Conservation (phyloP, 164 flowering plant species). For the Kalanchoe fedtschenkoi region DNA sequence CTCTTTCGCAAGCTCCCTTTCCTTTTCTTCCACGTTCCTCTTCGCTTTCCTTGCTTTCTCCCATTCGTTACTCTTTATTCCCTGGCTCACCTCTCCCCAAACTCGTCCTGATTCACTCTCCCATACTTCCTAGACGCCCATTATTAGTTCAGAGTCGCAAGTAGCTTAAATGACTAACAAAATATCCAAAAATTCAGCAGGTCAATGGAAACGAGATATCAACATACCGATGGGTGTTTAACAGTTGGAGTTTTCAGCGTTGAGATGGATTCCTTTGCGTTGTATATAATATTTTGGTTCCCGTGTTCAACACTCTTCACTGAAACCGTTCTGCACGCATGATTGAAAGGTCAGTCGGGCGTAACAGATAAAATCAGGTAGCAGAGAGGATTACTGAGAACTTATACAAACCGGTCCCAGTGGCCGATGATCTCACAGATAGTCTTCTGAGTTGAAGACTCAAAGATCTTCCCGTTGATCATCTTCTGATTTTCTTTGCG, state of each 20-base stretch:
- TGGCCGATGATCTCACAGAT: slow-evolving; percentile 56
- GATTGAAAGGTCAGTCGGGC: background rate
- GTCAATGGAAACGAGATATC: background rate
- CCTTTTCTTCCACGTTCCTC: slow-evolving; percentile 43
- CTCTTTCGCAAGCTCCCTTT: slow-evolving; percentile 42
- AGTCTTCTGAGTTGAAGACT: slow-evolving; percentile 32
- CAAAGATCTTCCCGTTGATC: slow-evolving; percentile 54
- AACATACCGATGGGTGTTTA: slow-evolving; percentile 45
- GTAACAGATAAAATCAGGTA: background rate
- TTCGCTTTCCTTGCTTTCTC: slow-evolving; percentile 66
- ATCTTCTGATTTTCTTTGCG: slow-evolving; percentile 32
- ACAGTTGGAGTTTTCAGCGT: slow-evolving; percentile 48
- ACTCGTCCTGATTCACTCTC: slow-evolving; percentile 61
- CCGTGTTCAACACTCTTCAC: slow-evolving; percentile 35
- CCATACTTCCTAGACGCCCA: slow-evolving; percentile 30
- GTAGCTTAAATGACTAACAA: background rate
- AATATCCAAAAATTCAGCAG: background rate
- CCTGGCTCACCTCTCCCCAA: slow-evolving; percentile 59
- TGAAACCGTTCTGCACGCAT: slow-evolving; percentile 37
- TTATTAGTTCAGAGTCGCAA: background rate
- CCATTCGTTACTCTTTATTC: slow-evolving; percentile 53
- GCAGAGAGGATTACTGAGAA: background rate
- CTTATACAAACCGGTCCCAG: slow-evolving; percentile 64
- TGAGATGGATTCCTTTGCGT: slow-evolving; percentile 49
- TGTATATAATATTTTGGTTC: slow-evolving; percentile 30